phyloP scores from a whole-genome alignment of 2,329 filamentous ascomycete species.

The Nannizziopsis barbatae region DNA sequence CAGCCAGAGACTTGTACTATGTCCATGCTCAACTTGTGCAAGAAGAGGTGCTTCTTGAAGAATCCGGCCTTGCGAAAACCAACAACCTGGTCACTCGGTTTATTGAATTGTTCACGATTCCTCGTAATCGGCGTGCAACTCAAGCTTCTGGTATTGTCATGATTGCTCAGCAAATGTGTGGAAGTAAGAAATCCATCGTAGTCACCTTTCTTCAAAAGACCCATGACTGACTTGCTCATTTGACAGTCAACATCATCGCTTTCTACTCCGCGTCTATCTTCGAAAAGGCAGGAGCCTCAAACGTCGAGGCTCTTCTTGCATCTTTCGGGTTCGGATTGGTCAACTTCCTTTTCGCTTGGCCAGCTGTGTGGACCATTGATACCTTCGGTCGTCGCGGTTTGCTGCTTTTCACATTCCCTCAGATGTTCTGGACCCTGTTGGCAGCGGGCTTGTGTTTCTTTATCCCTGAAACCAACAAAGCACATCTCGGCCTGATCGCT shows the following conservation, averaged over 20 bases:
- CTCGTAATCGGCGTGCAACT: slow-evolving; percentile 23
- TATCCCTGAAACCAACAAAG: slow-evolving; percentile 32
- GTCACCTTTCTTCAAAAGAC: neutral
- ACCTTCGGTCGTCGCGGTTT: slow-evolving; percentile 53
- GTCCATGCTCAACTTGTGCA: slow-evolving; percentile 36
- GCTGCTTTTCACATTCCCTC: slow-evolving; percentile 54
- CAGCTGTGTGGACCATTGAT: slow-evolving; percentile 55
- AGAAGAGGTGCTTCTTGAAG: slow-evolving; percentile 31
- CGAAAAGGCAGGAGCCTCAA: slow-evolving; percentile 34
- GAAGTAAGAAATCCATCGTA: slow-evolving; percentile 22
- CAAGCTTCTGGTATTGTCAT: slow-evolving; percentile 24
- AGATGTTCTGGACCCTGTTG: slow-evolving; percentile 57
- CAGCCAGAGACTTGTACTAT: slow-evolving; percentile 50
- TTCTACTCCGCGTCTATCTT: slow-evolving; percentile 51
- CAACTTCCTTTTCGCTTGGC: slow-evolving; percentile 55
- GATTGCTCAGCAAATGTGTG: slow-evolving; percentile 28
- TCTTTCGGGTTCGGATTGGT: slow-evolving; percentile 53
- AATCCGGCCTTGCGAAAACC: slow-evolving; percentile 25
- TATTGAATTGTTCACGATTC: slow-evolving; percentile 24
- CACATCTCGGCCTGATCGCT: slow-evolving; percentile 45
- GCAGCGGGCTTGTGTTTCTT: slow-evolving; percentile 51
- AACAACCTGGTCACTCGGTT: slow-evolving; percentile 42
- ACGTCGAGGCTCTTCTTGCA: slow-evolving; percentile 44
- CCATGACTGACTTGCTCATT: slow-evolving; percentile 2
- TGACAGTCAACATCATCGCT: slow-evolving; percentile 53